Conservation (phyloP, 2,329 filamentous ascomycete genomes). For the Cylindrodendrum hubeiense region DNA sequence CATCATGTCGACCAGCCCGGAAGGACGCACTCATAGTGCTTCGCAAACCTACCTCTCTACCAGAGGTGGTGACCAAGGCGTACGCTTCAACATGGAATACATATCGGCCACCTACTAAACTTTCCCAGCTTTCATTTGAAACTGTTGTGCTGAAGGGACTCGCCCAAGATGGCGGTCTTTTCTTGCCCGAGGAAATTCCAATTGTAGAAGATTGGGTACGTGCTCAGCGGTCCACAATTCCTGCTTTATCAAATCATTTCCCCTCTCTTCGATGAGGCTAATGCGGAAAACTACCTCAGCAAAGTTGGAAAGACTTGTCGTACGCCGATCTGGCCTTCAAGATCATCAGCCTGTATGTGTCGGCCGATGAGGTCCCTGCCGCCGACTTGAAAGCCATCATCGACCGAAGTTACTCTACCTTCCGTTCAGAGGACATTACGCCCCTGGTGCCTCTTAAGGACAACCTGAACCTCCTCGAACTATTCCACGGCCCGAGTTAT, state of each 20-base stretch:
- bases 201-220: constrained; percentile 13
- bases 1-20: not conserved
- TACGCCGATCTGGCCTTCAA: constrained; percentile 61
- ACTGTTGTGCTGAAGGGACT: constrained; percentile 88
- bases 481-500: constrained; percentile 96
- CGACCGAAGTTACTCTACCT: constrained; percentile 87
- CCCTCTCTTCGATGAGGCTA: not conserved
- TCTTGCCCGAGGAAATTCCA: constrained; percentile 9
- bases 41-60: constrained; percentile 12
- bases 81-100: not conserved
- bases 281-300: not conserved
- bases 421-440: constrained; percentile 82
- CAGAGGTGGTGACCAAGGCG: constrained; percentile 13
- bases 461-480: constrained; percentile 83
- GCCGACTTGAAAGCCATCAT: constrained; percentile 85
- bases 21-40: constrained; percentile 4
- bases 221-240: not conserved
- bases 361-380: constrained; percentile 71
- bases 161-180: constrained; percentile 82
- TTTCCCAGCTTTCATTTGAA: constrained; percentile 80
- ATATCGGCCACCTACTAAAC: not conserved
- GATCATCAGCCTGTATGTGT: constrained; percentile 90
- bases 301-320: constrained; percentile 12
- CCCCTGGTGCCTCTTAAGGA: constrained; percentile 66
- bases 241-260: not conserved